Evolutionary conservation across 148 eudicot genomes (phyloP), one percentile per base, ranked within the genome.

Genomic region (Gaultheria prostrata): DNA sequence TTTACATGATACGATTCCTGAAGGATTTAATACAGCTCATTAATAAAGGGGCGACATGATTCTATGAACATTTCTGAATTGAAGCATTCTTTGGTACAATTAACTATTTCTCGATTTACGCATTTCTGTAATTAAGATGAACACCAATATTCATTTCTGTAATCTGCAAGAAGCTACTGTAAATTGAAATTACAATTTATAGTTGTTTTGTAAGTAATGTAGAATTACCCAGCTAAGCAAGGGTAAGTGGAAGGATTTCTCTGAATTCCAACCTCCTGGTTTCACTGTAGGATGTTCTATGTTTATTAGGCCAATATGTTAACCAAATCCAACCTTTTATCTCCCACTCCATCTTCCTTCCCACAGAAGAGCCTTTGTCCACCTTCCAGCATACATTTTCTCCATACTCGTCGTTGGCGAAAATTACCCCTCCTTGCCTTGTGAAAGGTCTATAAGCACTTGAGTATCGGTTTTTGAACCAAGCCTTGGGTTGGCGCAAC

Each of bases 271-370:
- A 88, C 90, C 95, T 89, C 85, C 92, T 88, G 21, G 97, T 96
- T 82, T 96, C 98, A 61, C 88, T 88, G 72, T 94, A 94, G 45
- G 88, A 91, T 14, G 95, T 91, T 75, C 89, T 86, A 32, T 90
- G 88, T 80, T 84, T 94, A 57, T 95, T 94, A 51, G 98, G 96
- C 98, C 98, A 95, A 87, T 95, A 95, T 0, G 98, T 96, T 79
- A 94, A 83, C 89, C 98, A 94, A 90, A 96, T 88, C 88, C 91
- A 88, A 11, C 93, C 98, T 46, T 82, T 87, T 12, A 94, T 80
- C 85, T 94, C 98, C 97, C 97, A 96, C 69, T 92, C 95, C 88
- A 93, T 85, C 43, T 35, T 63, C 89, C 85, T 88, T 57, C 97
- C 98, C 35, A 89, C 6, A 13, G 86, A 85, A 20, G 86, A 85